phyloP scores from a whole-genome alignment of 176 grass and related monocot species.

The Triticum monococcum region DNA sequence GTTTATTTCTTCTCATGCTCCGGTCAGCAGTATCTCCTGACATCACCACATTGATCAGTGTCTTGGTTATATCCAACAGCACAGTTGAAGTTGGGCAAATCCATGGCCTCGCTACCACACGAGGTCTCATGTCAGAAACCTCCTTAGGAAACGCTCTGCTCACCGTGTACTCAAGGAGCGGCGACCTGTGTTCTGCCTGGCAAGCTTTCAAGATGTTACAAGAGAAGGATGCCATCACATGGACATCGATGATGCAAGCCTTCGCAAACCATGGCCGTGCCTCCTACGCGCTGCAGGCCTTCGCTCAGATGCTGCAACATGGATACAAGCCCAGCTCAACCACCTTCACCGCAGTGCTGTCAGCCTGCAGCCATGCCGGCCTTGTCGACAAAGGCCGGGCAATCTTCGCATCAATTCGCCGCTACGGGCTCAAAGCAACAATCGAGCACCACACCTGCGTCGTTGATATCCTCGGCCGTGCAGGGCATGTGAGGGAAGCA shows the following conservation, averaged over 20 bases:
- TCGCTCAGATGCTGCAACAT: slow-evolving; percentile 53
- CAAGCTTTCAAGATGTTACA: slow-evolving; percentile 48
- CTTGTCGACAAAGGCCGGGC: slow-evolving; percentile 51
- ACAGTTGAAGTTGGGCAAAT: slow-evolving; percentile 47
- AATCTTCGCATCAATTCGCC: slow-evolving; percentile 40
- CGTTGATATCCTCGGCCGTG: slow-evolving; percentile 62
- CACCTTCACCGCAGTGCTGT: slow-evolving; percentile 63
- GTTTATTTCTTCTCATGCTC: slow-evolving; percentile 32
- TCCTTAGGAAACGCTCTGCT: slow-evolving; percentile 60
- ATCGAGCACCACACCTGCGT: slow-evolving; percentile 72
- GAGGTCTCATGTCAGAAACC: slow-evolving; percentile 42
- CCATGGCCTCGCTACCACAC: slow-evolving; percentile 33
- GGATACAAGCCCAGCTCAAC: slow-evolving; percentile 57
- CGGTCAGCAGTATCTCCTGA: slow-evolving; percentile 29
- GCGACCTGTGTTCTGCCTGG: slow-evolving; percentile 43
- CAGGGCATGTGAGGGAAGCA: slow-evolving; percentile 56
- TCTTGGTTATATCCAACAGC: slow-evolving; percentile 23
- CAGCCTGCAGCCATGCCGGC: slow-evolving; percentile 65
- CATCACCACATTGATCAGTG: slow-evolving; percentile 14
- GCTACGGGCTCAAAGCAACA: slow-evolving; percentile 36
- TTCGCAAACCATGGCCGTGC: slow-evolving; percentile 65
- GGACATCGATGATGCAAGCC: slow-evolving; percentile 67
- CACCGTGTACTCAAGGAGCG: slow-evolving; percentile 70
- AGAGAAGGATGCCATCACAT: slow-evolving; percentile 57
- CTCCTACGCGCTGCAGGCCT: slow-evolving; percentile 32